Conservation (phyloP, 2,329 filamentous ascomycete genomes). For the Sclerotinia nivalis region DNA sequence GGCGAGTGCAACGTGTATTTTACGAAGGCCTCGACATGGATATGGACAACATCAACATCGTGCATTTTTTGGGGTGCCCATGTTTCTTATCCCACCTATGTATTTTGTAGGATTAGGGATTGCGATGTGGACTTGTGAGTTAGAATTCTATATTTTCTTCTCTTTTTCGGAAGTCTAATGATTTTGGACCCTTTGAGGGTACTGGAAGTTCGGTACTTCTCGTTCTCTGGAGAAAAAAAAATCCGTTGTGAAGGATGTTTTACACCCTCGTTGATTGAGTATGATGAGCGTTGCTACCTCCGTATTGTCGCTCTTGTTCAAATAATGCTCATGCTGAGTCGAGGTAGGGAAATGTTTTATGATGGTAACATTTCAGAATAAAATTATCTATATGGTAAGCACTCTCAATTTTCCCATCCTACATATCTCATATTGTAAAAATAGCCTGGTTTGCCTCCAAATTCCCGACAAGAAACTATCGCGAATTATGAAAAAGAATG, state of each 20-base stretch:
- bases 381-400: slow-evolving; percentile 24
- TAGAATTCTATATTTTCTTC: neutral
- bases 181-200: neutral
- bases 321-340: slow-evolving; percentile 12
- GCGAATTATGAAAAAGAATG: slow-evolving; percentile 62
- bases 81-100: slow-evolving; percentile 51
- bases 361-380: slow-evolving; percentile 24
- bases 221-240: too few relatives aligned
- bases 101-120: slow-evolving; percentile 67
- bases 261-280: too few relatives aligned
- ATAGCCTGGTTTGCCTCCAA: slow-evolving; percentile 73
- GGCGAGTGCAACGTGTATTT: neutral
- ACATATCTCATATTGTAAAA: slow-evolving; percentile 50
- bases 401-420: neutral
- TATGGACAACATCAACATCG: slow-evolving; percentile 26
- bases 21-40: slow-evolving; percentile 10
- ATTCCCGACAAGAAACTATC: slow-evolving; percentile 66
- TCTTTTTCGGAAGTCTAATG: too few relatives aligned
- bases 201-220: slow-evolving; percentile 5
- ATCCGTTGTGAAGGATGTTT: too few relatives aligned
- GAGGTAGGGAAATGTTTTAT: slow-evolving; percentile 56
- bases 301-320: neutral
- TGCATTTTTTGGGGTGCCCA: slow-evolving; percentile 29
- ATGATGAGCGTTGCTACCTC: neutral
- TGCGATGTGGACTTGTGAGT: slow-evolving; percentile 56